Evolutionary conservation across 176 grass and related monocot species (phyloP).

Genomic region (Phragmites australis): DNA sequence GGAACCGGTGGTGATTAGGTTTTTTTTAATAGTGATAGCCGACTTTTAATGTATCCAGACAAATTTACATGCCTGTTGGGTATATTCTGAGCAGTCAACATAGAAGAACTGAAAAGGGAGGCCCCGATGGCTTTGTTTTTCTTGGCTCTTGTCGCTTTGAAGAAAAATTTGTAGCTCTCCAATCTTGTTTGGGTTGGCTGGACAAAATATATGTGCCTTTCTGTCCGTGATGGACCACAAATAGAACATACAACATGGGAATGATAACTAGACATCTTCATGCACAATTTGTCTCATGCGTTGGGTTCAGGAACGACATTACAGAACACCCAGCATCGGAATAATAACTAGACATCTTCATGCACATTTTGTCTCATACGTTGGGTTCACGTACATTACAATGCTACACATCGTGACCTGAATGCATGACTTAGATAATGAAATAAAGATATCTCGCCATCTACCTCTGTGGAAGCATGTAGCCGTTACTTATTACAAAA

Average conservation of each 20-base stretch:
- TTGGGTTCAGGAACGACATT: too few species aligned
- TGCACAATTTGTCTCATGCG: background rate
- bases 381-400: background rate
- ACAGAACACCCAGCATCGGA: too few species aligned
- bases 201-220: constrained; percentile 1
- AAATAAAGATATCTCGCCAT: too few species aligned
- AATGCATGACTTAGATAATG: background rate
- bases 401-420: background rate
- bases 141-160: background rate
- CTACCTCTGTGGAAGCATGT: too few species aligned
- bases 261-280: background rate
- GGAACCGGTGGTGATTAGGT: too few species aligned
- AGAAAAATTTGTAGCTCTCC: background rate
- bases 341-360: background rate
- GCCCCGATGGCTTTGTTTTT: background rate
- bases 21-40: too few species aligned
- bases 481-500: too few species aligned
- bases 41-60: too few species aligned
- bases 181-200: constrained; percentile 12
- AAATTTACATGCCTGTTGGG: too few species aligned
- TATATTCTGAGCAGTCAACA: background rate
- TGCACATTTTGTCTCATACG: background rate
- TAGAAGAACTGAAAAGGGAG: background rate
- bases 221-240: constrained; percentile 27
- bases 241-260: background rate